Evolutionary conservation across 1,284 basidiomycete species (phyloP), one percentile per base, ranked within the genome.

Genomic region (Lentinula novae-zelandiae): DNA sequence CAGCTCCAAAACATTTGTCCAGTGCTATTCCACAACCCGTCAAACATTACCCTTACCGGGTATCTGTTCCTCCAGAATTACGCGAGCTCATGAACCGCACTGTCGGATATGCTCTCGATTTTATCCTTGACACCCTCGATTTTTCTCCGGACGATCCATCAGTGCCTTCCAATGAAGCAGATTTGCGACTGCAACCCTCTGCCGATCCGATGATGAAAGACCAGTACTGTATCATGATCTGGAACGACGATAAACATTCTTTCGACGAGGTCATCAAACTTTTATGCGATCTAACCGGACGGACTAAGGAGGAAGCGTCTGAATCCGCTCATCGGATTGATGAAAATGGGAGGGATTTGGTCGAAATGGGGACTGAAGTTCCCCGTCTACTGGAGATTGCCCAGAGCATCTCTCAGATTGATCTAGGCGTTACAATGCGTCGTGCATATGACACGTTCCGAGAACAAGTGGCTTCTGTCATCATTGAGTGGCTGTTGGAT

Each of bases 231-330:
- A 83, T 98, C 58, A 80, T 97, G 17, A 76, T 98, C 1, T 98
- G 95, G 95, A 96, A 97, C 73, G 96, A 98, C 75, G 97, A 99
- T 73, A 97, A 95, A 68, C 97, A 98, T 73, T 95, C 93, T 1
- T 93, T 92, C 68, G 89, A 90, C 57, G 94, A 98, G 70, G 89
- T 98, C 60, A 90, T 91, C 60, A 85, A 90, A 64, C 84, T 96
- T 61, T 77, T 97, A 5, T 78, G 82, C 53, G 91, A 92, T 61
- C 82, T 86, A 62, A 84, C 85, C 7, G 80, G 83, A 61, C 78
- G 83, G 60, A 72, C 84, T 20, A 77, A 79, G 31, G 83, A 85
- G 20, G 87, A 91, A 53, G 91, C 92, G 0, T 75, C 81, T 5
- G 83, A 82, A 4, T 77, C 90, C 38, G 89, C 85, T 0, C 81